Evolutionary conservation across 345 rosid species (phyloP), one percentile per base, ranked within the genome.

Genomic region (Balakata baccata): DNA sequence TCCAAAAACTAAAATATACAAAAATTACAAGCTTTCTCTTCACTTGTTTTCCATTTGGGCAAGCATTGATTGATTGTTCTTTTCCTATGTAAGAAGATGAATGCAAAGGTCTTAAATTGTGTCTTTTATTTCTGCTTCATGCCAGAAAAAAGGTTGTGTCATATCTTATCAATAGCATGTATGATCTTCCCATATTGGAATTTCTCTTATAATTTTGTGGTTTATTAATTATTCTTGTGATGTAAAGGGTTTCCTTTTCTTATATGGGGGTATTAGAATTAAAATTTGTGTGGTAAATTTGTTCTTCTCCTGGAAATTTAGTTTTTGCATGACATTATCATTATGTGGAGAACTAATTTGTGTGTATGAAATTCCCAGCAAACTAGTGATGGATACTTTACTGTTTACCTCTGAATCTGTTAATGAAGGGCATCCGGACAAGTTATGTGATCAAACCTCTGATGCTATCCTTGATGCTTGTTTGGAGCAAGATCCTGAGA

Each of bases 401-500:
- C 71, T 69, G 43, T 54, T 69, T 62, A 70, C 64, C 14, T 70
- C 74, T 6, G 65, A 70, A 14, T 70, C 74, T 43, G 65, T 57
- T 46, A 70, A 56, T 43, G 74, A 70, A 57, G 65, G 65, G 34
- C 51, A 41, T 57, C 39, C 64, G 5, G 73, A 70, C 73, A 70
- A 70, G 51, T 14, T 70, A 70, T 70, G 64, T 7, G 73, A 70
- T 41, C 73, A 70, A 57, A 46, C 56, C 39, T 70, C 64, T 41
- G 73, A 70, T 70, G 64, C 73, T 17, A 53, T 70, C 13, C 20
- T 53, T 13, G 73, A 70, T 70, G 63, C 64, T 39, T 70, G 73
- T 56, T 69, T 70, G 51, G 73, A 70, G 73, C 73, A 70, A 70
- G 73, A 70, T 70, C 73, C 73, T 17, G 59, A 68, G 25, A 68